Percentiles rank a stretch among this genome's conserved stretches.
Conservation (phyloP, 2,329 filamentous ascomycete species). For the Aspergillus sp. region DNA sequence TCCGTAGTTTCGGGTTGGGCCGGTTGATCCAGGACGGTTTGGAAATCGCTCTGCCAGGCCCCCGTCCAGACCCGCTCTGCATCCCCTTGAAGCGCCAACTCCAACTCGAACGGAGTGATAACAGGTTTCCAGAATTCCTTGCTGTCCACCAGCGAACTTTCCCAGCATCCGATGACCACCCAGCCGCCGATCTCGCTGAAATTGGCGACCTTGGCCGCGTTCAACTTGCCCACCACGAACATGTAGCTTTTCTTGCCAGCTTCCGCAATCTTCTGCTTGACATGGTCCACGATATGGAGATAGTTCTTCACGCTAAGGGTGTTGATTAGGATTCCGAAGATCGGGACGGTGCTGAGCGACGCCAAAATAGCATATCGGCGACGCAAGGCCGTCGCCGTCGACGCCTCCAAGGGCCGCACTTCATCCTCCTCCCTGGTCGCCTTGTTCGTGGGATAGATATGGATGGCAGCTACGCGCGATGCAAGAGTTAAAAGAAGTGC, state of each 20-base stretch:
- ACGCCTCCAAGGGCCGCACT: conserved; percentile 39
- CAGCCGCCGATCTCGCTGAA: conserved; percentile 92
- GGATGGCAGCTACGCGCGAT: conserved; percentile 68
- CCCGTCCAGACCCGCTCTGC: conserved; percentile 74
- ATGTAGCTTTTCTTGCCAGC: conserved; percentile 94
- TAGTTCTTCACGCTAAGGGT: conserved; percentile 90
- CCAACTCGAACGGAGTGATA: conserved; percentile 90
- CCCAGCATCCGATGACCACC: conserved; percentile 98
- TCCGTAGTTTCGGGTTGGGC: conserved; percentile 13
- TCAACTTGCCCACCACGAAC: conserved; percentile 93
- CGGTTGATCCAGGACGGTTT: conserved; percentile 49
- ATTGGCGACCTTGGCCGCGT: conserved; percentile 91
- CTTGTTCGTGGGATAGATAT: conserved; percentile 62
- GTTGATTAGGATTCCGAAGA: conserved; percentile 93
- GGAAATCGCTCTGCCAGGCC: conserved; percentile 82
- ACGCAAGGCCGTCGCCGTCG: conserved; percentile 56
- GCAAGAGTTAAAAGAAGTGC: conserved; percentile 80
- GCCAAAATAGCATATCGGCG: conserved; percentile 84
- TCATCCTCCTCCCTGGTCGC: conserved; percentile 15
- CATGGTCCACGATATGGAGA: conserved; percentile 65
- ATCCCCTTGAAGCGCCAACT: conserved; percentile 66
- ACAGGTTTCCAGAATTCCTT: conserved; percentile 82
- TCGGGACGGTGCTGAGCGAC: conserved; percentile 66
- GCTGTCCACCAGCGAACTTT: conserved; percentile 84
- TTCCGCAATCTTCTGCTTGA: conserved; percentile 62